Percentiles rank a stretch among this genome's conserved stretches.
These are phyloP conservation scores for Hypoxylon intermedium DNA, from an alignment of 495 filamentous ascomycete genomes.

Conservation along the genomic window DNA sequence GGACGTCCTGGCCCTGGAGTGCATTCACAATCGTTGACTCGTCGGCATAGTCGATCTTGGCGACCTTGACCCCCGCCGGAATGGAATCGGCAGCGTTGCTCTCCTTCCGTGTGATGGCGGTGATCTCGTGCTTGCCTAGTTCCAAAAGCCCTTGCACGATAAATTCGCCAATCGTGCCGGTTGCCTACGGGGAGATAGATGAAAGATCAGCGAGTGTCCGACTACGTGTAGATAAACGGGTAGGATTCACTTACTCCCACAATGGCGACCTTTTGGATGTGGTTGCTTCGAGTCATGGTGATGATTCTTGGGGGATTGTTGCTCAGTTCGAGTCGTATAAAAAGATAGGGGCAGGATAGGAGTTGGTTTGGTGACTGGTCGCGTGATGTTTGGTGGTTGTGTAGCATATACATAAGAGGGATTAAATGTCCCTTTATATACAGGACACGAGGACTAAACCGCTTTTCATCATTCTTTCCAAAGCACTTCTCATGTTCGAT, in stretches of 20 bases:
- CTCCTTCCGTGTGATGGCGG: conserved; percentile 59
- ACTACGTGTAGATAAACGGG: not conserved
- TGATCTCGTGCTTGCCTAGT: conserved; percentile 61
- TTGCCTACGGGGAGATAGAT: conserved; percentile 52
- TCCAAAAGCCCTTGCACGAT: conserved; percentile 60
- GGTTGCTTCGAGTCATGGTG: conserved; percentile 44
- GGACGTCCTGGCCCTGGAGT: conserved; percentile 58
- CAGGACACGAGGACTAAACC: no score
- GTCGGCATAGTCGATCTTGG: conserved; percentile 55
- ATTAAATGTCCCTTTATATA: conserved; percentile 6
- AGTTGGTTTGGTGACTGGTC: no score
- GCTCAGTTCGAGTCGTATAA: no score
- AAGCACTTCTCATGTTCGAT: no score
- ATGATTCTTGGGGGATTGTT: no score
- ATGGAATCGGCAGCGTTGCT: conserved; percentile 43
- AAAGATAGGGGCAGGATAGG: no score
- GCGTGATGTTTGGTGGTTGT: not conserved
- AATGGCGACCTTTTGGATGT: conserved; percentile 56
- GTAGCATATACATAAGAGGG: not conserved
- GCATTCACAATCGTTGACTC: conserved; percentile 48
- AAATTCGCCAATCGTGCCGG: conserved; percentile 62
- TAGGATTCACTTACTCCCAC: conserved; percentile 53
- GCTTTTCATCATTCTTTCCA: no score
- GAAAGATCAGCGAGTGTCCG: not conserved
- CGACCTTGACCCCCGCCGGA: conserved; percentile 51